These are phyloP conservation scores for Irpex rosettiformis DNA, from an alignment of 1,284 basidiomycete genomes.

Conservation along the genomic window DNA sequence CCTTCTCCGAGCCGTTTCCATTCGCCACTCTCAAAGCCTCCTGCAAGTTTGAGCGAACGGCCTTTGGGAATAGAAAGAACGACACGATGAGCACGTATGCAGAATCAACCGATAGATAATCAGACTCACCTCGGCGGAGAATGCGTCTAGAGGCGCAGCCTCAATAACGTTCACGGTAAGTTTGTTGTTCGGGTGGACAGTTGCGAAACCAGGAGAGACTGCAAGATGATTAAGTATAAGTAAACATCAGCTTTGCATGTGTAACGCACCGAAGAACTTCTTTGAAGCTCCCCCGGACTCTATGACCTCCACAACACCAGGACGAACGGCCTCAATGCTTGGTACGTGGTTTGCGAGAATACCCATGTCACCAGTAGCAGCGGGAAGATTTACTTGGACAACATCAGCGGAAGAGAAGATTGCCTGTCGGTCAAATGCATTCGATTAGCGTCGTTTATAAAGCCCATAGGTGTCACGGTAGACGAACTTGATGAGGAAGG, in stretches of 20 bases:
- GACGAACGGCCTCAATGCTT: conserved; percentile 88
- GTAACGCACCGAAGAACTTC: conserved; percentile 90
- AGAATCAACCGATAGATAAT: background rate
- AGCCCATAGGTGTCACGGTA: conserved; percentile 7
- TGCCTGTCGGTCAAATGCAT: conserved; percentile 45
- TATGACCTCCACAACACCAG: conserved; percentile 91
- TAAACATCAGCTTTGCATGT: background rate
- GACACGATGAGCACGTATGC: background rate
- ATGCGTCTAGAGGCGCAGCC: conserved; percentile 90
- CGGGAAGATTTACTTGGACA: conserved; percentile 90
- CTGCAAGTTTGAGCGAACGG: conserved; percentile 84
- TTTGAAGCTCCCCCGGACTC: conserved; percentile 75
- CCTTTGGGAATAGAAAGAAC: conserved; percentile 45
- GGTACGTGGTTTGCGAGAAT: conserved; percentile 96
- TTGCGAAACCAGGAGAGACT: conserved; percentile 98
- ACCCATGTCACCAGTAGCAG: conserved; percentile 97
- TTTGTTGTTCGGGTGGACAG: conserved; percentile 96
- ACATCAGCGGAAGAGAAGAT: conserved; percentile 87
- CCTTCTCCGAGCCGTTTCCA: conserved; percentile 86
- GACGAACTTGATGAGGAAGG: conserved; percentile 87
- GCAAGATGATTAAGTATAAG: conserved; percentile 7
- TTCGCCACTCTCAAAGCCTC: conserved; percentile 85
- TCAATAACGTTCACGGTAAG: conserved; percentile 97
- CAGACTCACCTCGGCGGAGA: conserved; percentile 75
- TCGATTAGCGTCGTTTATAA: conserved; percentile 6